These are phyloP conservation scores for Fusarium nematophilum DNA, from an alignment of 2,329 filamentous ascomycete genomes.

Conservation along the genomic window DNA sequence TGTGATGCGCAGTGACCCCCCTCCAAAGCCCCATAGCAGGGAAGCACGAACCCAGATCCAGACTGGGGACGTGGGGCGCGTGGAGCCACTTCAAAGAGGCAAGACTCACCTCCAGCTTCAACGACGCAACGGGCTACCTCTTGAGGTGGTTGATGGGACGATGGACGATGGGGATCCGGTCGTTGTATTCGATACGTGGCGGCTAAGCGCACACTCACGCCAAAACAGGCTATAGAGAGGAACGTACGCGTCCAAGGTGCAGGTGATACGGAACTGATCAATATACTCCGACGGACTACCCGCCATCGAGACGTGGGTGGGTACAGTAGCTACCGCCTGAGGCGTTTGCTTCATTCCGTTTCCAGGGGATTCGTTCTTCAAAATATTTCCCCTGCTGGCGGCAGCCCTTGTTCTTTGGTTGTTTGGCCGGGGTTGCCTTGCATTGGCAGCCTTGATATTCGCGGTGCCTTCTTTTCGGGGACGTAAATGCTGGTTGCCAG, in stretches of 20 bases:
- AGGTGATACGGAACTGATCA: too few species aligned
- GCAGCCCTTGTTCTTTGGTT: too few species aligned
- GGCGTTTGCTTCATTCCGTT: too few species aligned
- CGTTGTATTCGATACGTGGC: not conserved
- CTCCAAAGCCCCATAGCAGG: not conserved
- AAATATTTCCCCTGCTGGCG: too few species aligned
- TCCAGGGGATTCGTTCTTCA: too few species aligned
- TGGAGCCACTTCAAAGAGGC: not conserved
- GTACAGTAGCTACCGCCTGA: too few species aligned
- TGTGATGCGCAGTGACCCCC: not conserved
- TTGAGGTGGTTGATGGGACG: not conserved
- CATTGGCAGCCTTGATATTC: too few species aligned
- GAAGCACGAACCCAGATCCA: constrained; percentile 3
- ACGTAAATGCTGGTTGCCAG: too few species aligned
- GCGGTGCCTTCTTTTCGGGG: too few species aligned
- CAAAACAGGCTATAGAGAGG: not conserved
- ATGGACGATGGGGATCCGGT: not conserved
- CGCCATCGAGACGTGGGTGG: too few species aligned
- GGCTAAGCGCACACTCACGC: not conserved
- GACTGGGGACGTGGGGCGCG: not conserved
- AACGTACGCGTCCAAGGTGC: not conserved
- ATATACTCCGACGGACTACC: too few species aligned
- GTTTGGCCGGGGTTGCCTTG: too few species aligned
- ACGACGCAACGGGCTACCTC: not conserved
- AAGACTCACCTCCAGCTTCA: constrained; percentile 2